Conservation (phyloP, 805 yeast genomes). For the Ogataea trehalophila region DNA sequence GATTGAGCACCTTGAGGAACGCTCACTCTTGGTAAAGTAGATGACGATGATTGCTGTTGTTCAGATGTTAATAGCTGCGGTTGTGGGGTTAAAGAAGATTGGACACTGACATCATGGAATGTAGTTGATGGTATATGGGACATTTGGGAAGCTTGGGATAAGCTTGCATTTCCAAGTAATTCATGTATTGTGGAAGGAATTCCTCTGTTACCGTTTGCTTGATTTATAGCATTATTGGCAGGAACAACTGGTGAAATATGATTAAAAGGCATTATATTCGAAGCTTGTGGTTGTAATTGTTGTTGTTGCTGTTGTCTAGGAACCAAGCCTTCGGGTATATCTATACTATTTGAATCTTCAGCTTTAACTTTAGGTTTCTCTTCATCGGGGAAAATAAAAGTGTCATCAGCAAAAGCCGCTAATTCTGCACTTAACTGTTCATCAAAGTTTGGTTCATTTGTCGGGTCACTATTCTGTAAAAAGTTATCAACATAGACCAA, state of each 20-base stretch:
- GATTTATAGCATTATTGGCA: not conserved
- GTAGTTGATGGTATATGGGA: too few relatives aligned
- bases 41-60: not conserved
- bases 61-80: slow-evolving; percentile 17
- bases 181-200: slow-evolving; percentile 31
- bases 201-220: slow-evolving; percentile 3
- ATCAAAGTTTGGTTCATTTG: slow-evolving; percentile 39
- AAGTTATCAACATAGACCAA: slow-evolving; percentile 76
- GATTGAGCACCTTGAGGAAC: slow-evolving; percentile 72
- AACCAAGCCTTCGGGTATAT: not conserved
- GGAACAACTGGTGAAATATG: slow-evolving; percentile 5
- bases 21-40: slow-evolving; percentile 46
- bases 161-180: slow-evolving; percentile 2
- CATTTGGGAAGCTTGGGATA: too few relatives aligned
- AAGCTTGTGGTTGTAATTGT: not conserved
- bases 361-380: slow-evolving; percentile 49
- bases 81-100: slow-evolving; percentile 23
- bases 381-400: slow-evolving; percentile 78
- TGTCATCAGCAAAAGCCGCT: slow-evolving; percentile 79
- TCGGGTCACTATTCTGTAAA: slow-evolving; percentile 42
- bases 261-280: slow-evolving; percentile 2
- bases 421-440: slow-evolving; percentile 58
- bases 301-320: not conserved
- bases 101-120: too few relatives aligned
- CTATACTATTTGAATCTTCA: slow-evolving; percentile 7